Conservation (phyloP, 306 rosid genomes). For the Mucuna pruriens region DNA sequence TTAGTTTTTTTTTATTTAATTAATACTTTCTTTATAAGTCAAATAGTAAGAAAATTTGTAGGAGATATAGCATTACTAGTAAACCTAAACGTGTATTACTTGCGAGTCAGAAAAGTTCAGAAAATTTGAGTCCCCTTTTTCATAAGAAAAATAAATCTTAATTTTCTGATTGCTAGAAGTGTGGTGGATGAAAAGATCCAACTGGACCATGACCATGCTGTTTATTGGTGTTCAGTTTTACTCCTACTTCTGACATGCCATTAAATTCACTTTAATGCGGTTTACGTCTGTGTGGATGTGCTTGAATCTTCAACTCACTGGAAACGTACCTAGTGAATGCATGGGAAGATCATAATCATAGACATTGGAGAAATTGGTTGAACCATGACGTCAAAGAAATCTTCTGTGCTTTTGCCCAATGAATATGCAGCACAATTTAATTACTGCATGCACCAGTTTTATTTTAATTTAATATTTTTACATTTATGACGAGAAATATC, state of each 20-base stretch:
- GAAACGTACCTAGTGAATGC: constrained; percentile 4
- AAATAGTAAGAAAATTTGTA: too few relatives aligned
- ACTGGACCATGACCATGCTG: not conserved
- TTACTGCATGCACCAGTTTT: not conserved
- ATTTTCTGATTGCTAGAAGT: not conserved
- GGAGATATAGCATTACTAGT: too few relatives aligned
- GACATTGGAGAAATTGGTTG: not conserved
- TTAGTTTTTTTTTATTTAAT: too few relatives aligned
- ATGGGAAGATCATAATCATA: not conserved
- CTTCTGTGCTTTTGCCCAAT: not conserved
- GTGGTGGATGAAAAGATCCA: constrained; percentile 28
- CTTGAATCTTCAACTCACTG: not conserved
- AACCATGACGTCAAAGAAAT: not conserved
- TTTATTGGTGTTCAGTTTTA: not conserved
- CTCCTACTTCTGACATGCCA: constrained; percentile 18
- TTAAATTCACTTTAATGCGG: constrained; percentile 33
- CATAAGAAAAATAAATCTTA: not conserved
- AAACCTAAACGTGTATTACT: too few relatives aligned
- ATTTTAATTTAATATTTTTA: not conserved
- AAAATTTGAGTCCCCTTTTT: too few relatives aligned
- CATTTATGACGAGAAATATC: not conserved
- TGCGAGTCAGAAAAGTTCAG: too few relatives aligned
- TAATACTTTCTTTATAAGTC: too few relatives aligned
- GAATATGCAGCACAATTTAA: not conserved
- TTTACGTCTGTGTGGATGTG: not conserved